Conservation (phyloP, 495 filamentous ascomycete species). For the Mycothermus thermophilus region DNA sequence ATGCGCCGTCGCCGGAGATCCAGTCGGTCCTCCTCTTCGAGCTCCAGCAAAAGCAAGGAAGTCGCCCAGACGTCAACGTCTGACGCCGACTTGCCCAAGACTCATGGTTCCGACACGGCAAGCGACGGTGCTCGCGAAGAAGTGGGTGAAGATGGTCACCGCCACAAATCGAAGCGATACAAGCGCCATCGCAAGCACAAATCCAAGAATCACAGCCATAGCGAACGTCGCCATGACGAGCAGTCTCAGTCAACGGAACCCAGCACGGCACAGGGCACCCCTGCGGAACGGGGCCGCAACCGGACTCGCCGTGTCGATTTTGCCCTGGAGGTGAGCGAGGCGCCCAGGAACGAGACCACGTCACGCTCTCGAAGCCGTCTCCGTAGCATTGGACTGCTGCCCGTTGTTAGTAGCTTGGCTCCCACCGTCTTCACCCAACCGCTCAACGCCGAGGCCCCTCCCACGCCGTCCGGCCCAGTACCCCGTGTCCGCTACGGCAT, state of each 20-base stretch:
- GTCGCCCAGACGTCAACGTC: no score
- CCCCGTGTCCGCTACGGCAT: constrained; percentile 46
- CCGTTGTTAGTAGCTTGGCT: constrained; percentile 30
- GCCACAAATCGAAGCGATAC: constrained; percentile 20
- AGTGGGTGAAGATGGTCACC: constrained; percentile 26
- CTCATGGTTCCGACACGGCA: no score
- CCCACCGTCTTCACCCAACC: constrained; percentile 31
- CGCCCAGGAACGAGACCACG: constrained; percentile 17
- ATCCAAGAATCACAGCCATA: constrained; percentile 10
- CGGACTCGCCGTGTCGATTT: constrained; percentile 36
- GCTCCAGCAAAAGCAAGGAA: no score
- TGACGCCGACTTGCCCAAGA: no score
- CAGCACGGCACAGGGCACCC: no score
- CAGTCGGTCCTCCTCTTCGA: constrained; percentile 26
- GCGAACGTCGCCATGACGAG: no score
- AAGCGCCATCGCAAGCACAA: constrained; percentile 24
- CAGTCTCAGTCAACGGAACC: no score
- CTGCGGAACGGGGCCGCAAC: constrained; percentile 9
- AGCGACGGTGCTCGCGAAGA: constrained; percentile 3
- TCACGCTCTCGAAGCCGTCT: constrained; percentile 20
- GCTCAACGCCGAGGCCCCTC: constrained; percentile 10
- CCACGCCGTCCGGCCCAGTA: constrained; percentile 27
- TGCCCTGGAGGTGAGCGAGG: constrained; percentile 12
- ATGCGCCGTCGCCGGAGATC: constrained; percentile 63
- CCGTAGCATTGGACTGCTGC: constrained; percentile 27